Evolutionary conservation across 306 rosid genomes (phyloP), one percentile per base, ranked within the genome.

Genomic region (Cicer judaicum): DNA sequence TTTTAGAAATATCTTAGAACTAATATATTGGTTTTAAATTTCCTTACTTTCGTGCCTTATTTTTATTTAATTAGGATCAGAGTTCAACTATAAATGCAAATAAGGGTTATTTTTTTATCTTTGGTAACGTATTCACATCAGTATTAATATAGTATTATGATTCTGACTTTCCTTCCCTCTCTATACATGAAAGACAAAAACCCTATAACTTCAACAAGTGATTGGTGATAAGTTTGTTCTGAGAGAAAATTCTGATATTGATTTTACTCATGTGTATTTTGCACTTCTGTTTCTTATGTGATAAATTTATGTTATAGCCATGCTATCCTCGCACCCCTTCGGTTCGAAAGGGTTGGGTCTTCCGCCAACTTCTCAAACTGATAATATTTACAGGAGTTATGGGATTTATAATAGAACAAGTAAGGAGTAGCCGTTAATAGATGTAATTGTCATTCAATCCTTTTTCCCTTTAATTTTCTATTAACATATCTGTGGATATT

Each of bases 351-450:
- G 88, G 96, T 82, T 94, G 99, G 99, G 89, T 94, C 75, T 81
- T 78, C 72, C 96, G 96, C 62, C 99, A 94, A 75, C 75, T 92
- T 76, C 49, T 94, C 64, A 92, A 92, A 88, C 84, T 94, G 89
- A 73, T 94, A 77, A 85, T 92, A 69, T 94, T 94, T 77, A 94
- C 95, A 7, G 99, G 99, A 80, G 83, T 94, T 56, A 92, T 94
- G 99, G 97, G 97, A 73, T 94, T 94, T 79, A 94, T 94, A 73
- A 84, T 89, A 68, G 99, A 94, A 81, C 99, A 94, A 83, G 99
- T 94, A 87, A 83, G 92, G 78, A 41, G 39, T 44, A 43, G 21
- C 21, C 48, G 15, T 60, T 64, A 52, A 19, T 80, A 66, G 76
- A 64, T 73, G 42, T 67, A 12, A 52, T 46, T 48, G 66, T 61